Evolutionary conservation across 2,329 filamentous ascomycete genomes (phyloP).

Genomic region (Sarocladium brachiariae): DNA sequence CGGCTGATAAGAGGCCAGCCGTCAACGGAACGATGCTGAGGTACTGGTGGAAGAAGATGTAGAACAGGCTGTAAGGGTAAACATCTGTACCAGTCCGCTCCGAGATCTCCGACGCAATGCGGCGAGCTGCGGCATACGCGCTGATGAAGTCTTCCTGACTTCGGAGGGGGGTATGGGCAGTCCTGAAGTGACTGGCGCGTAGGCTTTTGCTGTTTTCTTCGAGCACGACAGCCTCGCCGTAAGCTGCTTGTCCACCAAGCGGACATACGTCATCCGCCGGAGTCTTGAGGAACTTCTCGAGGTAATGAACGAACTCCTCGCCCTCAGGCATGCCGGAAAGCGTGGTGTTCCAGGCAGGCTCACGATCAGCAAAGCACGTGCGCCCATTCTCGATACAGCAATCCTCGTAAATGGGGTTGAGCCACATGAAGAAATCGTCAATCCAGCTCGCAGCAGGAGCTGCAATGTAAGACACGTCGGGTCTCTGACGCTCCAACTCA

Average conservation of each 20-base stretch:
- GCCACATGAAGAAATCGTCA: slow-evolving; percentile 92
- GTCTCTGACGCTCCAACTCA: slow-evolving; percentile 87
- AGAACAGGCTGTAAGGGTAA: slow-evolving; percentile 96
- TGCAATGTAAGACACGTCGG: slow-evolving; percentile 80
- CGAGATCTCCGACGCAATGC: slow-evolving; percentile 73
- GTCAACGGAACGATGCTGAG: slow-evolving; percentile 76
- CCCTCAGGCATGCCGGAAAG: slow-evolving; percentile 88
- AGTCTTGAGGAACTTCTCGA: slow-evolving; percentile 72
- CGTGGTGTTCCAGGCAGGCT: slow-evolving; percentile 83
- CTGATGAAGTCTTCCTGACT: slow-evolving; percentile 90
- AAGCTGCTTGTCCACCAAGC: slow-evolving; percentile 80
- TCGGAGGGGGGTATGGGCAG: slow-evolving; percentile 77
- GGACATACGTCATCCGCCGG: slow-evolving; percentile 81
- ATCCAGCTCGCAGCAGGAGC: slow-evolving; percentile 91
- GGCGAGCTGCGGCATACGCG: slow-evolving; percentile 80
- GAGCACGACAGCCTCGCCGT: slow-evolving; percentile 76
- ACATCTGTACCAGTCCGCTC: slow-evolving; percentile 68
- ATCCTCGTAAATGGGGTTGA: slow-evolving; percentile 73
- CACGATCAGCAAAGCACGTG: slow-evolving; percentile 71
- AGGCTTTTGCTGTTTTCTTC: slow-evolving; percentile 61
- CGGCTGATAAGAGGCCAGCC: slow-evolving; percentile 70
- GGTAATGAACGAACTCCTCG: slow-evolving; percentile 81
- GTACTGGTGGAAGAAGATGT: slow-evolving; percentile 99
- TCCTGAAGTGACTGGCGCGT: slow-evolving; percentile 84
- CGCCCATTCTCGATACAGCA: slow-evolving; percentile 65